Base-by-base conservation (phyloP, 2,329 filamentous ascomycete genomes). In the Scytalidium lignicola region DNA sequence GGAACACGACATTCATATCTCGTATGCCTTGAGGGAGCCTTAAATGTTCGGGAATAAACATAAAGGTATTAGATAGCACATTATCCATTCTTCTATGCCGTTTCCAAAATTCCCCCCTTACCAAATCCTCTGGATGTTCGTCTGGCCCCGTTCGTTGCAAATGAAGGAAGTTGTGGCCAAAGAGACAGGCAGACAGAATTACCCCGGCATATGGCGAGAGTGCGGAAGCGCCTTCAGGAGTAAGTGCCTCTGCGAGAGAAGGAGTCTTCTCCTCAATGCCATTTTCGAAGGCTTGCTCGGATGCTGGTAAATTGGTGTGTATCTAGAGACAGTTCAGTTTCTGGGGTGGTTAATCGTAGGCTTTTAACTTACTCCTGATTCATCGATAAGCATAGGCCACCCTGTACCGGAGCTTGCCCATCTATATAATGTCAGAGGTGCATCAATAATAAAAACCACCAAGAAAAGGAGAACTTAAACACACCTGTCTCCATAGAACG, bases 341-440 rank as follows among this genome's bases (percentile, higher is more conserved):
- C 84, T 76, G 40, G n/a, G 13, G 40, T 9, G 5, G 4, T 17
- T 17, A 44, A 58, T 37, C 58, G 26, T 42, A 39, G 19, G 48
- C 49, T 5, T 26, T 10, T 26, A 26, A 18, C 32, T 37, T 39
- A 77, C 79, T 54, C 95, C 88, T 62, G 74, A 74, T 50, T 88
- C 78, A 54, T 95, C 84, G 40, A 96, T 83, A 21, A 83, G 72
- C 72, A 88, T 85, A 0, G 91, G 89, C 91, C 91, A 96, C 2
- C 91, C 91, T 3, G 90, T 95, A 12, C 89, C 90, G 46, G 95
- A 88, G 59, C 86, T 90, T 2, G 88, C 85, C 67, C 95, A 95
- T 21, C 88, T 80, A 17, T 5, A 8, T 37, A n/a, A 37, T 4
- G 32, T 37, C 10, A 37, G 32, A 13, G 5, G 5, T 13, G 5